A percentile compares a stretch with the other conserved stretches of the same genome.
These are phyloP conservation scores for Kalanchoe fedtschenkoi DNA, from an alignment of 164 flowering plant genomes.

Conservation along the genomic window DNA sequence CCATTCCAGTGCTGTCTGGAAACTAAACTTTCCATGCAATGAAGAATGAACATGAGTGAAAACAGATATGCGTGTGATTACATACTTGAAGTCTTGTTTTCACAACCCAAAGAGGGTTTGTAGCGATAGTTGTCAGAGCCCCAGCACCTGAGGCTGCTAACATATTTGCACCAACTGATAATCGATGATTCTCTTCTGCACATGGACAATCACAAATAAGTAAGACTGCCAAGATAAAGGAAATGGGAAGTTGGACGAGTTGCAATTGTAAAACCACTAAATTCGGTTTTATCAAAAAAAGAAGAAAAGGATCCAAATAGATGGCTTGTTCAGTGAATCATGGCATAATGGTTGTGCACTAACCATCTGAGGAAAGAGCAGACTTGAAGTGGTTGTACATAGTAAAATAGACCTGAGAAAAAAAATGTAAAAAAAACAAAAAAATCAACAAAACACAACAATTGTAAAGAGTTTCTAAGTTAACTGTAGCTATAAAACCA, in stretches of 20 bases:
- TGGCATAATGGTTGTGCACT: slow-evolving; percentile 13
- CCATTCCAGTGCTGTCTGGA: too few species aligned
- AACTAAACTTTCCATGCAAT: too few species aligned
- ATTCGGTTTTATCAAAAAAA: too few species aligned
- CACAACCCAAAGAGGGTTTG: slow-evolving; percentile 99
- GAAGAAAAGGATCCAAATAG: not conserved
- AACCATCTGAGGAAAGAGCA: slow-evolving; percentile 62
- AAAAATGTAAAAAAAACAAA: too few species aligned
- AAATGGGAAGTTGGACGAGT: not conserved
- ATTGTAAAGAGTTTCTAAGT: not conserved
- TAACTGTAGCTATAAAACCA: not conserved
- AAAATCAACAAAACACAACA: not conserved
- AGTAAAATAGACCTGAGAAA: slow-evolving; percentile 83
- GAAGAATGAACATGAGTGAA: not conserved
- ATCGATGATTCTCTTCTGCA: slow-evolving; percentile 56
- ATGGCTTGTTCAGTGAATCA: not conserved
- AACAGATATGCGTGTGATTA: not conserved
- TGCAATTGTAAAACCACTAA: too few species aligned
- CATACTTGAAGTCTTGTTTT: slow-evolving; percentile 94
- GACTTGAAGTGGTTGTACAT: slow-evolving; percentile 82
- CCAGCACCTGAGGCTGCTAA: slow-evolving; percentile 96
- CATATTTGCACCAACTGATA: slow-evolving; percentile 81
- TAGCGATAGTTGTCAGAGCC: slow-evolving; percentile 75
- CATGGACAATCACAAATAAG: slow-evolving; percentile 8
- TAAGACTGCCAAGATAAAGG: slow-evolving; percentile 3